phyloP scores from a whole-genome alignment of 805 yeast genomes.

The Pichia pseudocactophila region DNA sequence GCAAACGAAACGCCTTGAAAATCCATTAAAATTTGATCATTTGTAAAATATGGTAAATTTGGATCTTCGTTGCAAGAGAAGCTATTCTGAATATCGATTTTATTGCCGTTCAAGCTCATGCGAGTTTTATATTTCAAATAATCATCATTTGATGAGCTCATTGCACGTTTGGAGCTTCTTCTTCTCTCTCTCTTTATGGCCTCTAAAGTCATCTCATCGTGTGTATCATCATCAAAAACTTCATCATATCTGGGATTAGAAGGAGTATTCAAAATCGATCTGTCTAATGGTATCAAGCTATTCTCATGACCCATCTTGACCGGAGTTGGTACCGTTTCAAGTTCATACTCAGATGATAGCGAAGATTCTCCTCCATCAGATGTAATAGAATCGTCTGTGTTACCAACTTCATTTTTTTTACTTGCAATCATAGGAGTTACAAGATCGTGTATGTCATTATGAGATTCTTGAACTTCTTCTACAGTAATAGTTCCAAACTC shows the following conservation, averaged over 20 bases:
- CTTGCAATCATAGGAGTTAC: too few species aligned
- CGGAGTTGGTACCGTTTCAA: not conserved
- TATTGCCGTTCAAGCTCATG: slow-evolving; percentile 8
- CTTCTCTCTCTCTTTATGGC: slow-evolving; percentile 3
- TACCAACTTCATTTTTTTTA: too few species aligned
- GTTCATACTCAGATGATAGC: not conserved
- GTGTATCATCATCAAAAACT: slow-evolving; percentile 2
- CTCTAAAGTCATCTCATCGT: not conserved
- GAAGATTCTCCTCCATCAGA: not conserved
- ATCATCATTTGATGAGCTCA: slow-evolving; percentile 24
- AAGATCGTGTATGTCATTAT: too few species aligned
- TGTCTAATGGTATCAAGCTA: not conserved
- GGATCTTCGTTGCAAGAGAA: not conserved
- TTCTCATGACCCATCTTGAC: not conserved
- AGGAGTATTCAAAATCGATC: not conserved
- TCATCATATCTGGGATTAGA: not conserved
- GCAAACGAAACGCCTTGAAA: slow-evolving; percentile 16
- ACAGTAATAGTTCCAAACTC: not conserved
- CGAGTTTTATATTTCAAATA: slow-evolving; percentile 21
- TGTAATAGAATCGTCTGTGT: too few species aligned
- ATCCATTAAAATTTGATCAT: slow-evolving; percentile 8
- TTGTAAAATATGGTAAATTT: not conserved
- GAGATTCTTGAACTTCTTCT: too few species aligned
- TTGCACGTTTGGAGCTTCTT: slow-evolving; percentile 21
- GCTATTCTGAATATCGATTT: not conserved